These are phyloP conservation scores for Cenchrus americanus DNA, from an alignment of 176 grass and related monocot genomes.

Conservation along the genomic window DNA sequence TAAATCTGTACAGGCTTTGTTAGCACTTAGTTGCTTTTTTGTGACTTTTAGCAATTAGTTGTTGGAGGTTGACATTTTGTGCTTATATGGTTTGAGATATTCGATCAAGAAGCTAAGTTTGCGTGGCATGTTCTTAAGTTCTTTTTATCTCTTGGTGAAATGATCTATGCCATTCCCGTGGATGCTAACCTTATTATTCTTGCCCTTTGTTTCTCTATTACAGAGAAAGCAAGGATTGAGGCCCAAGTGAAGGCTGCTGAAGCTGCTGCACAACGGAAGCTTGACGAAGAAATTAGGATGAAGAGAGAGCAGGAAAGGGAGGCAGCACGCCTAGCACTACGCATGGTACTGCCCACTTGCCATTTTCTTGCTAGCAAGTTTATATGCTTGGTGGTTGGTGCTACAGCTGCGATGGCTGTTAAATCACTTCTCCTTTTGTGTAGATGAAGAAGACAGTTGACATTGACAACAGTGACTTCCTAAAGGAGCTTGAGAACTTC, in stretches of 20 bases:
- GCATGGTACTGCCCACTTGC: conserved; percentile 53
- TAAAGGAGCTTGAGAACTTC: conserved; percentile 72
- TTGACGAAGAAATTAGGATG: conserved; percentile 63
- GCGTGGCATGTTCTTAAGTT: background rate
- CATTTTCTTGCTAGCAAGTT: conserved; percentile 19
- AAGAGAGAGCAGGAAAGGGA: conserved; percentile 83
- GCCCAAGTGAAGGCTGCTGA: conserved; percentile 82
- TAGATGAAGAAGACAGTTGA: conserved; percentile 93
- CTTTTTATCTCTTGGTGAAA: background rate
- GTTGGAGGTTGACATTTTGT: background rate
- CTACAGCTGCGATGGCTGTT: conserved; percentile 9
- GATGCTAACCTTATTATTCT: background rate
- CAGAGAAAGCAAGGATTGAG: conserved; percentile 87
- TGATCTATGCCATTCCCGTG: background rate
- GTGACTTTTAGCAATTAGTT: background rate
- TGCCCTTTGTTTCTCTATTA: conserved; percentile 22
- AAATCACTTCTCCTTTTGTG: conserved; percentile 27
- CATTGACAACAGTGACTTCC: conserved; percentile 75
- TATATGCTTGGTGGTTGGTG: conserved; percentile 31
- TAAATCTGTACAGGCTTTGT: background rate
- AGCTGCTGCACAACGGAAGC: conserved; percentile 63
- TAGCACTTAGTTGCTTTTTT: background rate
- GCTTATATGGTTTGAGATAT: background rate
- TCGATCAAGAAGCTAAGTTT: background rate
- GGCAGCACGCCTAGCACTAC: conserved; percentile 72